These are phyloP conservation scores for Penicillium samsonianum DNA, from an alignment of 495 filamentous ascomycete genomes.

Conservation along the genomic window DNA sequence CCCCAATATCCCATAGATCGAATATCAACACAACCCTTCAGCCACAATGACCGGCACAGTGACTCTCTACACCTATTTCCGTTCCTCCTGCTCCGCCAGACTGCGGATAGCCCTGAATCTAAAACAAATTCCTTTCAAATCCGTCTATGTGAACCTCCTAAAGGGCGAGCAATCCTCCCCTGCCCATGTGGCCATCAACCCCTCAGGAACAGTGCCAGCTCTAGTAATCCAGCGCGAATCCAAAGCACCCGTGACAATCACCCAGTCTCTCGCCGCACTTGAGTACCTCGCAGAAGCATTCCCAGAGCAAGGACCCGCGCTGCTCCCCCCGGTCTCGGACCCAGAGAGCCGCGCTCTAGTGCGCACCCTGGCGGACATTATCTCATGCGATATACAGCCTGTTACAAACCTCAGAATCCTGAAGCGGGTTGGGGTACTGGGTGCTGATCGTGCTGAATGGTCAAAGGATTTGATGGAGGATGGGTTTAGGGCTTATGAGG, in stretches of 20 bases:
- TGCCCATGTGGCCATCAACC: constrained; percentile 42
- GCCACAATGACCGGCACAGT: constrained; percentile 32
- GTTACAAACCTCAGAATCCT: constrained; percentile 51
- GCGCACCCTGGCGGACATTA: constrained; percentile 46
- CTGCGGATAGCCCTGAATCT: constrained; percentile 53
- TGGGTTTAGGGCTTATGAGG: constrained; percentile 53
- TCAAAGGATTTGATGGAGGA: constrained; percentile 42
- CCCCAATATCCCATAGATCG: background rate
- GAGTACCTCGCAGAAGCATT: constrained; percentile 55
- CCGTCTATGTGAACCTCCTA: constrained; percentile 48
- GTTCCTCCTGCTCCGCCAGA: constrained; percentile 56
- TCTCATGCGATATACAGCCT: constrained; percentile 52
- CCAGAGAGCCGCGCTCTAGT: constrained; percentile 38
- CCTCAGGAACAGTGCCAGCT: constrained; percentile 52
- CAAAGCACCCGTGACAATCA: constrained; percentile 36
- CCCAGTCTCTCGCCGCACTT: constrained; percentile 54
- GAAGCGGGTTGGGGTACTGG: constrained; percentile 43
- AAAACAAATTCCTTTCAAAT: constrained; percentile 45
- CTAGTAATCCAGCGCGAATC: constrained; percentile 36
- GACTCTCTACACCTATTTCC: constrained; percentile 56
- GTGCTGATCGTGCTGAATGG: constrained; percentile 38
- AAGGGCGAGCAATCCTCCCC: constrained; percentile 42
- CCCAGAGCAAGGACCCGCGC: constrained; percentile 25
- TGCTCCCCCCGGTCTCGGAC: constrained; percentile 42
- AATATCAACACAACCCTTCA: background rate